Evolutionary conservation across 768 basidiomycete genomes (phyloP), one percentile per base, ranked within the genome.

Genomic region (Mrakia hoshinonis): DNA sequence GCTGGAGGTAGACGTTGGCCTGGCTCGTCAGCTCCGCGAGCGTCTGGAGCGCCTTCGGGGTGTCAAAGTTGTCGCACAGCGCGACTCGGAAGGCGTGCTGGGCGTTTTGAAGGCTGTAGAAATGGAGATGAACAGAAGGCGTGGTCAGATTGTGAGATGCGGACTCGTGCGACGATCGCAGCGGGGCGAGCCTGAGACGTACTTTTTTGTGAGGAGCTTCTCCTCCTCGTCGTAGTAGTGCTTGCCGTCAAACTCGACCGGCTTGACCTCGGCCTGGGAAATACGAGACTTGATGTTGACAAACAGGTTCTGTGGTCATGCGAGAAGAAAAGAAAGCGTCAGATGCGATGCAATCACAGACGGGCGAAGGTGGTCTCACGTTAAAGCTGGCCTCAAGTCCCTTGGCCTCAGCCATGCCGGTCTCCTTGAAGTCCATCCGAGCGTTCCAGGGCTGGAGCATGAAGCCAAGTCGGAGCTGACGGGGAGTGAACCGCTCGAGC

Each of bases 221-320:
- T 99, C 96, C 6, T 81, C 81, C 26, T 75, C 74, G 31, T 82
- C 77, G 73, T 79, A 81, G 73, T 81, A 79, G 67, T 84, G 82
- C 51, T 76, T 73, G 0, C 81, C 81, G 67, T 82, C 80, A 1
- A 78, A 77, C 0, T 69, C 73, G 9, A 75, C 73, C 2, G 73
- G 70, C n/a, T 71, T 58, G 26, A 77, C 74, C 26, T 78, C 76
- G 36, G 78, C 80, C 75, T 87, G 89, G 74, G 81, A 83, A 26
- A 90, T 78, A 47, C 96, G 83, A 10, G 96, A 94, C 77, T 89
- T 95, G 64, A 88, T 87, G 39, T 84, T 87, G 4, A 87, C 86
- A 81, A 99, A 99, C 81, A 99, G 97, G 80, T 99, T 98, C 94
- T 43, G n/a, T n/a, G n/a, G n/a, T n/a, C n/a, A n/a, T 97, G 52